Percentiles rank a stretch among this genome's conserved stretches.
Evolutionary conservation across 208 protist genomes (phyloP).

Genomic region (Borovskyia barvae): DNA sequence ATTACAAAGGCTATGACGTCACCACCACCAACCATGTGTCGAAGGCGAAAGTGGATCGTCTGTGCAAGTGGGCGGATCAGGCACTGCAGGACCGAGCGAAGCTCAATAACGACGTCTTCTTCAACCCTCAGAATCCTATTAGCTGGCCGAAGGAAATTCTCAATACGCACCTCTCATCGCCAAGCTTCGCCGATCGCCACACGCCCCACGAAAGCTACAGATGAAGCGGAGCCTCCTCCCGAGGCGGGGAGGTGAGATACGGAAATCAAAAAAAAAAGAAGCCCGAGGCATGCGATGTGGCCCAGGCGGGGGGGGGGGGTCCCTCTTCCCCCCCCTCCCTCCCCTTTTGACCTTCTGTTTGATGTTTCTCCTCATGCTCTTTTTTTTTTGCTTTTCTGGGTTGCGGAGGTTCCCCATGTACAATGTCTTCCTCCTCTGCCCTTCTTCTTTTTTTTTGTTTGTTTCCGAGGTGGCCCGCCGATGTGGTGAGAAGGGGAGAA

Average conservation of each 20-base stretch:
- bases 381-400: background rate
- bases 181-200: conserved; percentile 26
- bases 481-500: too few species aligned
- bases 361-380: background rate
- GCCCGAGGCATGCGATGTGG: background rate
- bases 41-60: conserved; percentile 43
- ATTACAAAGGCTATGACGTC: conserved; percentile 56
- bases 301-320: background rate
- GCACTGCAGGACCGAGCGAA: conserved; percentile 36
- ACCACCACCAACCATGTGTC: conserved; percentile 47
- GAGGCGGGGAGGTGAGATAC: too few species aligned
- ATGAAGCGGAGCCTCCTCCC: too few species aligned
- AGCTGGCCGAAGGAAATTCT: conserved; percentile 52
- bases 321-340: background rate
- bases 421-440: background rate
- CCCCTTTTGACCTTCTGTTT: background rate
- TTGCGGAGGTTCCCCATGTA: background rate
- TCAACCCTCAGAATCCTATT: conserved; percentile 47
- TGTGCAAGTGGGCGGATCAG: conserved; percentile 68
- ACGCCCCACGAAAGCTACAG: conserved; percentile 5
- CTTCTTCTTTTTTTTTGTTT: background rate
- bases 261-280: too few species aligned
- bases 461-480: background rate
- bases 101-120: conserved; percentile 48
- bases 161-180: conserved; percentile 16